phyloP scores from a whole-genome alignment of 2,329 filamentous ascomycete species.

The Trichoderma sp. region DNA sequence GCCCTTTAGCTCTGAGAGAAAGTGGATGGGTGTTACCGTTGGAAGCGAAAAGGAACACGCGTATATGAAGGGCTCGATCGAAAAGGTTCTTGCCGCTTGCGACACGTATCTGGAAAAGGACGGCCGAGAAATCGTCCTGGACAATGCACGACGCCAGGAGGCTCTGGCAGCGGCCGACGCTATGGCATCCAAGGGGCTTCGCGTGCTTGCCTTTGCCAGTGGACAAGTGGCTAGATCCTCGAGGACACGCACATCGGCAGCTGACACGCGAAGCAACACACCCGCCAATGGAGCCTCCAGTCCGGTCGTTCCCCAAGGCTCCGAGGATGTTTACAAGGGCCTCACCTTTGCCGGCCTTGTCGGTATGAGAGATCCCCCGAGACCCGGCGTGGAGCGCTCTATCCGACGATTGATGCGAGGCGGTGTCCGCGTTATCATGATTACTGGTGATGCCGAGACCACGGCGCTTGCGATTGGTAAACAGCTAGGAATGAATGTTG shows the following conservation, averaged over 20 bases:
- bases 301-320: constrained; percentile 45
- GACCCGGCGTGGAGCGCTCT: constrained; percentile 84
- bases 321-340: constrained; percentile 76
- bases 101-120: constrained; percentile 88
- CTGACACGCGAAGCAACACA: constrained; percentile 54
- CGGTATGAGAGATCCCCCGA: constrained; percentile 95
- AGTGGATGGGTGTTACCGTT: constrained; percentile 98
- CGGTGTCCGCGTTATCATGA: constrained; percentile 98
- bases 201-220: constrained; percentile 92
- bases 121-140: constrained; percentile 82
- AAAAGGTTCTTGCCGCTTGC: constrained; percentile 81
- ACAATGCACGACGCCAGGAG: constrained; percentile 72
- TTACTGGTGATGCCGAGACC: constrained; percentile 93
- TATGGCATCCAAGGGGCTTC: constrained; percentile 86
- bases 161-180: constrained; percentile 77
- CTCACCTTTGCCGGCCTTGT: constrained; percentile 90
- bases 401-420: constrained; percentile 90
- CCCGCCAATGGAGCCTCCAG: constrained; percentile 47
- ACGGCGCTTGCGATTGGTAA: constrained; percentile 92
- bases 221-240: constrained; percentile 62
- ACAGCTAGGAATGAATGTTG: constrained; percentile 91
- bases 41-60: constrained; percentile 75
- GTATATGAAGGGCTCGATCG: constrained; percentile 94
- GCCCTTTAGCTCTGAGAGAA: constrained; percentile 94
- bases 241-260: constrained; percentile 44